phyloP scores from a whole-genome alignment of 1,284 basidiomycete species.

The Pholiota adiposa region DNA sequence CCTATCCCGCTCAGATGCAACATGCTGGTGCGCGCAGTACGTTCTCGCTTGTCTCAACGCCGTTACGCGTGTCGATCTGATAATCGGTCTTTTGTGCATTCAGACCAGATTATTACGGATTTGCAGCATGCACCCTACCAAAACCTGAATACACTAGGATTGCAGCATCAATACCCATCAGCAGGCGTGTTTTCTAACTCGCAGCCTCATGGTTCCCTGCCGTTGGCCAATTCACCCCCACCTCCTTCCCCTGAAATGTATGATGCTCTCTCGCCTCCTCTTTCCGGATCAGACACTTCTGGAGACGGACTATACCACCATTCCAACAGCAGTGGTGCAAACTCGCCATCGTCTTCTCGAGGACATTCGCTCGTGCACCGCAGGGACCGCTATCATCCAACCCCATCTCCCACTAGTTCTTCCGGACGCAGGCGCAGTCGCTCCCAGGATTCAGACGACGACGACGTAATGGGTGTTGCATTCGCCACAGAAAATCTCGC shows the following conservation, averaged over 20 bases:
- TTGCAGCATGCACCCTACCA: slow-evolving; percentile 42
- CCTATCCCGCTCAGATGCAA: slow-evolving; percentile 33
- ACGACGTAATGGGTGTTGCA: slow-evolving; percentile 71
- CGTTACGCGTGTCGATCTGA: slow-evolving; percentile 53
- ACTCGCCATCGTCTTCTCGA: slow-evolving; percentile 75
- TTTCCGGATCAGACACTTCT: slow-evolving; percentile 85
- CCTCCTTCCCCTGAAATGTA: slow-evolving; percentile 79
- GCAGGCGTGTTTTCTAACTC: slow-evolving; percentile 45
- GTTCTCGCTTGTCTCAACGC: slow-evolving; percentile 33
- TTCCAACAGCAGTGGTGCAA: slow-evolving; percentile 76
- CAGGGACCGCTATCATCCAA: slow-evolving; percentile 69
- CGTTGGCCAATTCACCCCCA: slow-evolving; percentile 56
- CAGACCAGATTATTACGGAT: slow-evolving; percentile 62
- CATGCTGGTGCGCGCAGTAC: slow-evolving; percentile 56
- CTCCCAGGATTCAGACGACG: slow-evolving; percentile 79
- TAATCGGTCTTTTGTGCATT: slow-evolving; percentile 52
- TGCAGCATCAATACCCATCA: slow-evolving; percentile 39
- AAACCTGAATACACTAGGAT: slow-evolving; percentile 17
- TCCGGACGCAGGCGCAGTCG: slow-evolving; percentile 68
- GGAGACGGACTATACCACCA: slow-evolving; percentile 77
- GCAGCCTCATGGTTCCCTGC: slow-evolving; percentile 49
- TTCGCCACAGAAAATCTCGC: slow-evolving; percentile 66
- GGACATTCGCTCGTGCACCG: slow-evolving; percentile 76
- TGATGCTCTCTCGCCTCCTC: slow-evolving; percentile 78
- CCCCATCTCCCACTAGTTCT: slow-evolving; percentile 76